Conservation (phyloP, 352 stramenopile genomes). For the Aphanomyces euteiches region DNA sequence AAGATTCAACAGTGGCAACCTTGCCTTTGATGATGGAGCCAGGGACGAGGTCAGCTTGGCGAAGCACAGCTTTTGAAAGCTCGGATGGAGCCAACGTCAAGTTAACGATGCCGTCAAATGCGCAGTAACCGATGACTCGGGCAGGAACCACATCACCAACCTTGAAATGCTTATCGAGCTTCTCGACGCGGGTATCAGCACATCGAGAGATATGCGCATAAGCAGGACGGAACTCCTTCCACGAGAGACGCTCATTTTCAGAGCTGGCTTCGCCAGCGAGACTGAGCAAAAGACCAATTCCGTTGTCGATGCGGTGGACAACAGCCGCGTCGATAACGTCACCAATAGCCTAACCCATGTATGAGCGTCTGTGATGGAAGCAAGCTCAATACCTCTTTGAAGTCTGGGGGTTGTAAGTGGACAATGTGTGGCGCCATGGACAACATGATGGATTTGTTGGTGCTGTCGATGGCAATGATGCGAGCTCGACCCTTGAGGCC, state of each 20-base stretch:
- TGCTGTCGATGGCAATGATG: constrained; percentile 76
- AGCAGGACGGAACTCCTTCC: constrained; percentile 72
- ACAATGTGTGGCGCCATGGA: constrained; percentile 87
- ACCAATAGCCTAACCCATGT: constrained; percentile 41
- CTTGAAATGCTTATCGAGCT: constrained; percentile 83
- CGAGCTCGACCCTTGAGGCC: constrained; percentile 80
- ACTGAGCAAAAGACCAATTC: constrained; percentile 78
- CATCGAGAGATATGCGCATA: constrained; percentile 89
- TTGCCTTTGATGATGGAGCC: constrained; percentile 73
- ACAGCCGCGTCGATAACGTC: constrained; percentile 65
- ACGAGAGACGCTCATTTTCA: constrained; percentile 48
- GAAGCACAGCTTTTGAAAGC: constrained; percentile 69
- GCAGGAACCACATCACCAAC: constrained; percentile 58
- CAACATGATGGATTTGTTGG: constrained; percentile 70
- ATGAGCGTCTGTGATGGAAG: too few species aligned
- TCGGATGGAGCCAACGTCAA: constrained; percentile 78
- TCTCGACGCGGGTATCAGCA: constrained; percentile 74
- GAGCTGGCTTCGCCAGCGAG: constrained; percentile 45
- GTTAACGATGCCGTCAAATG: constrained; percentile 80
- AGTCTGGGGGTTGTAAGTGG: constrained; percentile 60
- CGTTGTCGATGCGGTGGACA: constrained; percentile 78
- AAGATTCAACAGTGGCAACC: constrained; percentile 76
- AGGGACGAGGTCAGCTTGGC: constrained; percentile 69
- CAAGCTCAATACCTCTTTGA: constrained; percentile 32
- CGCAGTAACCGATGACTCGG: constrained; percentile 80